phyloP scores from a whole-genome alignment of 78 protist species.

The Protostelium mycophagum region DNA sequence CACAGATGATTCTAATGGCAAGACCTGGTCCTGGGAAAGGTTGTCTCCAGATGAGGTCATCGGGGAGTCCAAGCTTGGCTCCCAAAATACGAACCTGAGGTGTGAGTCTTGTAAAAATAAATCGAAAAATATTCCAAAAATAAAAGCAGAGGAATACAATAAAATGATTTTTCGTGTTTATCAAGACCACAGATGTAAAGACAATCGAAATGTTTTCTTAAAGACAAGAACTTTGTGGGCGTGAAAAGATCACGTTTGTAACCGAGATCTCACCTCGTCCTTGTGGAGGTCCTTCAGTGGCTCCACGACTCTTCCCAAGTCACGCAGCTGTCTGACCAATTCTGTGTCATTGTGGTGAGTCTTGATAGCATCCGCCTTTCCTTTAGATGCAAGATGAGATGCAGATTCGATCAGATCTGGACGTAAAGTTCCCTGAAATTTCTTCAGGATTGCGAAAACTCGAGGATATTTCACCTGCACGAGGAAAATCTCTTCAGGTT shows the following conservation, averaged over 20 bases:
- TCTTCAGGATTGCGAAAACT: not conserved
- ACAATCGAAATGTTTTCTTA: not conserved
- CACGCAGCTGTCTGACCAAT: conserved; percentile 79
- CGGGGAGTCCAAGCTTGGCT: conserved; percentile 75
- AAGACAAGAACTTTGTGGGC: too few relatives aligned
- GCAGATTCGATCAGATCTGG: conserved; percentile 96
- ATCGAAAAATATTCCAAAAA: too few relatives aligned
- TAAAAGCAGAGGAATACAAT: too few relatives aligned
- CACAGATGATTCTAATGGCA: conserved; percentile 88
- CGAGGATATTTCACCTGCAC: conserved; percentile 70
- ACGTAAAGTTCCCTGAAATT: conserved; percentile 89
- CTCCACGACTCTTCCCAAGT: conserved; percentile 80
- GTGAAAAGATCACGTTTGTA: too few relatives aligned
- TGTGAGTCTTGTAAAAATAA: too few relatives aligned
- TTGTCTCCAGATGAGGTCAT: conserved; percentile 87
- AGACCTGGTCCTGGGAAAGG: conserved; percentile 98
- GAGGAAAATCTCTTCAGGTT: conserved; percentile 61
- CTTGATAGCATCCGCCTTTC: conserved; percentile 88
- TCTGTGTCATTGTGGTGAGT: conserved; percentile 95
- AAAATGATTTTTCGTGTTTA: too few relatives aligned
- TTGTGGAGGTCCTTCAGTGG: conserved; percentile 90
- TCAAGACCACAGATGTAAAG: too few relatives aligned
- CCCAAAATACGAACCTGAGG: conserved; percentile 83
- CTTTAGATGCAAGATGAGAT: conserved; percentile 46
- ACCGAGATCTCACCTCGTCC: conserved; percentile 91